phyloP scores from a whole-genome alignment of 106 monocot species.

The Phalaenopsis aphrodite region DNA sequence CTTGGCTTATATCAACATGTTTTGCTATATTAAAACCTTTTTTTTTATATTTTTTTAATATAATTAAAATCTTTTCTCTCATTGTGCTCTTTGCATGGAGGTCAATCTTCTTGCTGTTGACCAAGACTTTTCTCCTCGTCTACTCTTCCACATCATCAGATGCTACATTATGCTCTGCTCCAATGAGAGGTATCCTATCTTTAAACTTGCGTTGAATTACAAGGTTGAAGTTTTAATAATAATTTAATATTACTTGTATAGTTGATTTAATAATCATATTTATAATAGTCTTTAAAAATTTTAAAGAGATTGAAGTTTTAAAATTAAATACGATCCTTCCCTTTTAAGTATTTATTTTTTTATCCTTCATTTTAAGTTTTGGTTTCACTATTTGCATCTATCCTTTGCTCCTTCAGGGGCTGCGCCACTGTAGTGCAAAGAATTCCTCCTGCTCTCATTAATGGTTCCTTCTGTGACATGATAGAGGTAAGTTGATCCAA shows the following conservation, averaged over 20 bases:
- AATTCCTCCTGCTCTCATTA: constrained; percentile 26
- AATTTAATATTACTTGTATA: no score
- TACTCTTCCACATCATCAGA: constrained; percentile 47
- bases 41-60: neutral
- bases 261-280: no score
- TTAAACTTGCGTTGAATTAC: neutral
- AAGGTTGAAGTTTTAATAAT: neutral
- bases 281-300: no score
- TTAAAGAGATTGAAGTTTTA: no score
- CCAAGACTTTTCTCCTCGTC: constrained; percentile 42
- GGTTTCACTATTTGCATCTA: no score
- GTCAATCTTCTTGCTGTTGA: constrained; percentile 14
- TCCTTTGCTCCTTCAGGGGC: constrained; percentile 20
- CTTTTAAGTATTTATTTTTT: no score
- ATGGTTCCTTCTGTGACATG: constrained; percentile 12
- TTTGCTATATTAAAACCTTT: neutral
- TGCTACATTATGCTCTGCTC: constrained; percentile 43
- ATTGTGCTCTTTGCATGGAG: constrained; percentile 9
- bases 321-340: no score
- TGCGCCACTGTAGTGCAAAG: constrained; percentile 9
- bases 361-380: no score
- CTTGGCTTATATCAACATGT: neutral
- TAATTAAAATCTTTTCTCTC: neutral
- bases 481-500: constrained; percentile 14
- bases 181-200: constrained; percentile 17